Evolutionary conservation across 2,329 filamentous ascomycete species (phyloP), one percentile per base, ranked within the genome.

Genomic region (Rhynchosporium agropyri): DNA sequence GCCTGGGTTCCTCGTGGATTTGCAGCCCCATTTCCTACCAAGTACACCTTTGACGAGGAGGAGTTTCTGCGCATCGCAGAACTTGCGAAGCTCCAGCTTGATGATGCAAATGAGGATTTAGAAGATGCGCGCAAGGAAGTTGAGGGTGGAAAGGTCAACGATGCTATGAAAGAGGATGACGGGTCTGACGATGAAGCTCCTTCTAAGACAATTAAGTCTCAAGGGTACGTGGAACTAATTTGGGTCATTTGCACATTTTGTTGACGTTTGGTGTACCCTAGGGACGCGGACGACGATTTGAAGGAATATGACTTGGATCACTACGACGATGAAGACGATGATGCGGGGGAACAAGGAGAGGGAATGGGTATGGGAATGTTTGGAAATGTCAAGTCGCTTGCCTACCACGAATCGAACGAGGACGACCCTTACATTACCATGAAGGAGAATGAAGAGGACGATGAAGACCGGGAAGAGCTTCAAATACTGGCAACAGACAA

Each of bases 391-490:
- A 96, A 95, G 77, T 93, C 91, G 36, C 82, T 99, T 31, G 90
- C 92, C 13, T 99, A 97, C 78, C 93, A 99, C 80, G 88, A 93
- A 69, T 92, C 91, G 65, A 95, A 97, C 78, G 90, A 94, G 73
- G 91, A 97, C 60, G 95, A 99, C 74, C 95, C 95, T 0, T 99
- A 99, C 78, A 95, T 99, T 74, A 97, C 94, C 50, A 83, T 99
- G 73, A 84, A 91, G 64, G 87, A 88, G 68, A 83, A 80, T 60
- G 81, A 83, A 60, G 82, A 79, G 15, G 79, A 85, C 45, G 86
- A 96, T 38, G 91, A 96, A 61, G 95, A 98, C 69, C 84, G 92
- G 63, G 91, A 98, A 78, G 94, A 99, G 71, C 83, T 99, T 61
- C 93, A 99, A 77, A 90, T 99, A 68, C 78, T 98, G 68, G 87